Conservation (phyloP, 345 rosid genomes). For the Eucalyptus marginata region DNA sequence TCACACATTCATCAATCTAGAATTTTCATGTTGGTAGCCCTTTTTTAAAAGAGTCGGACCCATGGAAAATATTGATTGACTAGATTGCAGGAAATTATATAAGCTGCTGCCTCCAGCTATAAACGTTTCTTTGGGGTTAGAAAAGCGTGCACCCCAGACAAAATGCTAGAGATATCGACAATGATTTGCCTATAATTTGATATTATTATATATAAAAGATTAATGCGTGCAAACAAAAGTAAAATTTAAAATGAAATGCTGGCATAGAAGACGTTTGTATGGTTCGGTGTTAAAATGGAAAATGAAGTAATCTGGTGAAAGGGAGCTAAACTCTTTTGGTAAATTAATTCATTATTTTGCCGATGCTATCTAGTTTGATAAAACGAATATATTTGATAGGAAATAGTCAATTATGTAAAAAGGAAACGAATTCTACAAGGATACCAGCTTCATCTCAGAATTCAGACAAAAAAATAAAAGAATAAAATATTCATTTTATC, state of each 20-base stretch:
- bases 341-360: not conserved
- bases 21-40: no score
- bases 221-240: not conserved
- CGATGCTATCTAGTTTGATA: not conserved
- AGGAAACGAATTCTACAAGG: not conserved
- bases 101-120: not conserved
- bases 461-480: not conserved
- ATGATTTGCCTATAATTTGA: not conserved
- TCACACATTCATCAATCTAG: no score
- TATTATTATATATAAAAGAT: not conserved
- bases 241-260: not conserved
- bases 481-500: not conserved
- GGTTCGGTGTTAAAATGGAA: not conserved
- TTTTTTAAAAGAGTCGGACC: not conserved
- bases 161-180: not conserved
- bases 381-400: not conserved
- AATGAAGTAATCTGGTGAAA: not conserved
- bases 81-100: not conserved
- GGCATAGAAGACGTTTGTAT: not conserved
- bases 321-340: not conserved
- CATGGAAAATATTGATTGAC: not conserved
- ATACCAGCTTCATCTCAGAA: not conserved
- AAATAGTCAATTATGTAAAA: not conserved
- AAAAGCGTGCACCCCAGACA: not conserved
- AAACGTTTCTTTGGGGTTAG: not conserved